These are phyloP conservation scores for Trypanosoma grayi DNA, from an alignment of 208 protist species.

Conservation along the genomic window DNA sequence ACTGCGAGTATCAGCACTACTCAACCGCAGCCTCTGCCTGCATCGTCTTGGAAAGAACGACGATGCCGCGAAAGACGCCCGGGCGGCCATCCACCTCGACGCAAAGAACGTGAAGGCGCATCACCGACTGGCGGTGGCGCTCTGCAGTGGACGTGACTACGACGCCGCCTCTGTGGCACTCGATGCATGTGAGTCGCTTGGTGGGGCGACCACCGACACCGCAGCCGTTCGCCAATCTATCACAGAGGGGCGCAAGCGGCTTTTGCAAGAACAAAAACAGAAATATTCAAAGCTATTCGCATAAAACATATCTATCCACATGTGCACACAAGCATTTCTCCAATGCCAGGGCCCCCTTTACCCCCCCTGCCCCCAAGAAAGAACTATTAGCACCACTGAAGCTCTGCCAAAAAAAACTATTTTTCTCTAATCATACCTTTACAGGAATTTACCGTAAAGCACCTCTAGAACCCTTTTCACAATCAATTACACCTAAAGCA, in stretches of 20 bases:
- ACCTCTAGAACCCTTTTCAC: not conserved
- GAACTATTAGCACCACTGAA: too few species aligned
- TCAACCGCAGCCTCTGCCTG: constrained; percentile 69
- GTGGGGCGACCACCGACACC: constrained; percentile 40
- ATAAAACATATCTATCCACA: too few species aligned
- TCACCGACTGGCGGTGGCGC: constrained; percentile 58
- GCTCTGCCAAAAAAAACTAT: too few species aligned
- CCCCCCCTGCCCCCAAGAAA: too few species aligned
- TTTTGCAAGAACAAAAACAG: constrained; percentile 46
- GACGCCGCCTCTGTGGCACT: constrained; percentile 35
- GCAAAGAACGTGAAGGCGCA: constrained; percentile 52
- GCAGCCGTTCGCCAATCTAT: constrained; percentile 38
- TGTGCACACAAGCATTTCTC: too few species aligned
- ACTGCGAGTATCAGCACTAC: constrained; percentile 44
- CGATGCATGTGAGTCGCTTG: constrained; percentile 29
- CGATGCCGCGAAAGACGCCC: constrained; percentile 45
- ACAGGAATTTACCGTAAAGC: too few species aligned
- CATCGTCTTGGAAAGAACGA: constrained; percentile 29
- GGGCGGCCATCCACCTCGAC: constrained; percentile 37
- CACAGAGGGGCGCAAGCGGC: constrained; percentile 23
- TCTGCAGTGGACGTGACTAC: constrained; percentile 52
- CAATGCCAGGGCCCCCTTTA: too few species aligned
- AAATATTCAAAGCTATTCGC: constrained; percentile 75
- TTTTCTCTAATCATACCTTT: too few species aligned
- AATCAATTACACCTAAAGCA: not conserved